Evolutionary conservation across 1,139 yeast genomes (phyloP).

Genomic region (Suhomyces bokatorum): DNA sequence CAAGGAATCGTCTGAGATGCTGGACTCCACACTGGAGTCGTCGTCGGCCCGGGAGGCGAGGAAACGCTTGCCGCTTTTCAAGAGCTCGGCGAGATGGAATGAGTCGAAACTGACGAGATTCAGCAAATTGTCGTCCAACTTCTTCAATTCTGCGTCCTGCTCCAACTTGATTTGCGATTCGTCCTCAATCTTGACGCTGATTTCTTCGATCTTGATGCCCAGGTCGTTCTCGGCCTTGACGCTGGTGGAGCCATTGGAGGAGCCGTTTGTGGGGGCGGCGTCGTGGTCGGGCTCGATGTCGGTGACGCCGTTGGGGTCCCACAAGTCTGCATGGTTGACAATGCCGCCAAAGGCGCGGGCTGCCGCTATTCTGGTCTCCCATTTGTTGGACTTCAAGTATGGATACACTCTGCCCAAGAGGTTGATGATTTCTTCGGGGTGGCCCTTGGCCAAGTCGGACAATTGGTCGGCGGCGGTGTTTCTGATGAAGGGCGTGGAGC

Average conservation of each 20-base stretch:
- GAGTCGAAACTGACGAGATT: constrained; percentile 57
- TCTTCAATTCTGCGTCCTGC: constrained; percentile 48
- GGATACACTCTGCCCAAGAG: constrained; percentile 90
- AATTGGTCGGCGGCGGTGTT: constrained; percentile 97
- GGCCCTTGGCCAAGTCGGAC: constrained; percentile 89
- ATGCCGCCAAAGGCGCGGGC: constrained; percentile 96
- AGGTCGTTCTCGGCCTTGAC: constrained; percentile 1
- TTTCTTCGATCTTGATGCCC: constrained; percentile 13
- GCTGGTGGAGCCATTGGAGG: neutral
- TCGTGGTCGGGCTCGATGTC: neutral
- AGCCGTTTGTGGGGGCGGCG: constrained; percentile 30
- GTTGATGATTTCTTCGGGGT: constrained; percentile 88
- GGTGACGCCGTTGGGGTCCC: constrained; percentile 63
- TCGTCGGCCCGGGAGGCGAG: constrained; percentile 59
- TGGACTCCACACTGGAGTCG: constrained; percentile 28
- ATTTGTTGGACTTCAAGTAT: constrained; percentile 73
- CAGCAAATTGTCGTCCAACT: constrained; percentile 47
- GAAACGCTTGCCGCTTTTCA: constrained; percentile 68
- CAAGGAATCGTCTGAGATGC: constrained; percentile 26
- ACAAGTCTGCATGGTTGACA: constrained; percentile 69
- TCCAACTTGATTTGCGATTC: constrained; percentile 37
- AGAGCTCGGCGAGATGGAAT: constrained; percentile 64
- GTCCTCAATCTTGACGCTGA: constrained; percentile 23
- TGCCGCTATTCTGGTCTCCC: constrained; percentile 97
- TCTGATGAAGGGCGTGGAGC: constrained; percentile 90